phyloP scores from a whole-genome alignment of 805 yeast genomes.

The Teunomyces pallodes region DNA sequence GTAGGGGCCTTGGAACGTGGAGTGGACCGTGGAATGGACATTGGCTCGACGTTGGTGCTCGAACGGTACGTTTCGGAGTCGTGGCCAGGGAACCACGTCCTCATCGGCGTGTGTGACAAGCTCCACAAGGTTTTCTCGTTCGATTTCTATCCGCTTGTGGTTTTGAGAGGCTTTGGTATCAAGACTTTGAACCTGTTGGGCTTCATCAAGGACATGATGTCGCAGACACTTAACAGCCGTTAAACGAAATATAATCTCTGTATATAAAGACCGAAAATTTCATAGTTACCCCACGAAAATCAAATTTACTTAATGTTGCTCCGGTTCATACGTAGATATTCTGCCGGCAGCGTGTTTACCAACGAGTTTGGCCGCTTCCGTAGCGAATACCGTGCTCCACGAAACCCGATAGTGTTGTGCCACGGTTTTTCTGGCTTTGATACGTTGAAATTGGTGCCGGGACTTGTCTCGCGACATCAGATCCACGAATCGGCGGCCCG shows the following conservation, averaged over 20 bases:
- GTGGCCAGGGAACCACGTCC: conserved; percentile 72
- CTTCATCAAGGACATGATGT: conserved; percentile 67
- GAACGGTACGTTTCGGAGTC: conserved; percentile 87
- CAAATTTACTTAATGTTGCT: background rate
- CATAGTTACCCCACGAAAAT: background rate
- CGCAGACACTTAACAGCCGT: conserved; percentile 41
- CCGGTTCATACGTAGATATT: background rate
- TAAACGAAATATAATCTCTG: conserved; percentile 5
- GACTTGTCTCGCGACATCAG: conserved; percentile 8
- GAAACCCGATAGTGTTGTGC: conserved; percentile 73
- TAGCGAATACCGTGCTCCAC: conserved; percentile 54
- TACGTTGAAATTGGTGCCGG: conserved; percentile 25
- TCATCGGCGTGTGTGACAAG: conserved; percentile 88
- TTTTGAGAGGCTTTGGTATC: conserved; percentile 73
- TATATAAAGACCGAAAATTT: background rate
- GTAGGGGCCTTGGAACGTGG: conserved; percentile 70
- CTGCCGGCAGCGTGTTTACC: conserved; percentile 15
- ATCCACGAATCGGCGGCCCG: conserved; percentile 11
- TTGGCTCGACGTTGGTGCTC: conserved; percentile 75
- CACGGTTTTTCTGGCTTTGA: conserved; percentile 90
- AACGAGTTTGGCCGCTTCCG: conserved; percentile 28
- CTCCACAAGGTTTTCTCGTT: conserved; percentile 83
- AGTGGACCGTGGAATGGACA: conserved; percentile 75
- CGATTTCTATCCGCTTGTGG: conserved; percentile 70
- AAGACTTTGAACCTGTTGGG: conserved; percentile 61